Base-by-base conservation (phyloP, 257 asterid genomes). In the Coffea eugenioides region DNA sequence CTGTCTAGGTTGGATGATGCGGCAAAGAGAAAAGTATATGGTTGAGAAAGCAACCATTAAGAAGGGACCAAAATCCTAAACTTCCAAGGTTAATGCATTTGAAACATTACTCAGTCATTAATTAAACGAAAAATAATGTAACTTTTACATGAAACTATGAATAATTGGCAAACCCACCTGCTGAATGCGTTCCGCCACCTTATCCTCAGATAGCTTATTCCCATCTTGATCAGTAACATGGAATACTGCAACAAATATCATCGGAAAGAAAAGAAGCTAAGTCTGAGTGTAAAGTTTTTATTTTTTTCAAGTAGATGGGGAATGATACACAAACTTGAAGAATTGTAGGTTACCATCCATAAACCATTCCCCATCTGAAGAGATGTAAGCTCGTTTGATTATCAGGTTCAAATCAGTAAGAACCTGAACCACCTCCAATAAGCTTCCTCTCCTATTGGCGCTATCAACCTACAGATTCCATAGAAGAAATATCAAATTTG, bases 281-380 rank as follows among this genome's bases (percentile, higher is more conserved):
- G 27, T 48, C 56, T 45, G 21, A 15, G 76, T 39, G 14, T 70
- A 77, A 16, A 56, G 3, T 39, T 39, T 39, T 39, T 39, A 49
- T 71, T 51, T 1, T 12, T 20, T 36, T n/a, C 11, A 71, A 62
- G 20, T 56, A 45, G 46, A 21, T 15, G 23, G 45, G 20, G 54
- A 18, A 25, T 10, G 39, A 34, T 2, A 70, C n/a, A 66, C 23
- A 74, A 23, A 12, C n/a, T 57, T 23, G 62, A 77, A 69, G 41
- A 41, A 25, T n/a, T 39, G 14, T 23, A 25, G 75, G 66, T 87
- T 52, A 95, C 99, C 98, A 90, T 95, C 99, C 98, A 93, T 95
- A 80, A 95, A 95, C 98, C 99, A 95, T 75, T 82, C 98, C 18
- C 97, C 99, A 85, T 95, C 99, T 6, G 98, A 95, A 81, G 97